Base-by-base conservation (phyloP, 2,329 filamentous ascomycete genomes). In the Fusarium oxysporum region DNA sequence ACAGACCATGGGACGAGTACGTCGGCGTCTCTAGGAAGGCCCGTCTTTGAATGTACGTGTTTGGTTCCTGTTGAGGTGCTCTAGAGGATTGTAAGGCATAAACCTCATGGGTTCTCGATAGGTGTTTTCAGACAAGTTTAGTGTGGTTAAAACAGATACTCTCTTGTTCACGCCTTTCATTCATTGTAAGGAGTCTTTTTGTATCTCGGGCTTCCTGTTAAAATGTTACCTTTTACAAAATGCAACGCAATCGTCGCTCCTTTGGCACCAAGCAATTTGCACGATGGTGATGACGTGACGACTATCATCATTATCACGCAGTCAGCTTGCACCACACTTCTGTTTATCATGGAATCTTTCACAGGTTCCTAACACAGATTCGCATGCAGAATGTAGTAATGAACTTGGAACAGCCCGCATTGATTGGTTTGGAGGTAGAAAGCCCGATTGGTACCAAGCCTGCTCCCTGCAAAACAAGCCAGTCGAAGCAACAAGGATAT, bases 281-380 rank as follows among this genome's bases (percentile, higher is more conserved):
- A 38, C 51, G 14, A n/a, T 47, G 33, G 44, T 58, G 65, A 78
- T 77, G 73, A 75, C 72, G 64, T 63, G 65, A 77, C 65, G 55
- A 59, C 48, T 43, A 51, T 63, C 66, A 68, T 64, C 68, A 50
- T 60, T 75, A 68, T 68, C 66, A 74, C 65, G 54, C 65, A 61
- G 66, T 69, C 57, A 64, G 62, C 57, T 71, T 68, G 71, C 71
- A 67, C 53, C 75, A 74, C 65, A 69, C 58, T 65, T 48, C 65
- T 67, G 68, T 71, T 72, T 74, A 62, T 65, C 55, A 76, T 75
- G 64, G 60, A 69, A 70, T 68, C 65, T 73, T 66, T 66, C 54
- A 74, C 66, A 72, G 65, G 45, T 47, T 51, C 40, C 30, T 43
- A 68, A 54, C 51, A 23, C 32, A 51, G n/a, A 25, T 51, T 33